These are phyloP conservation scores for Rhamnella rubrinervis DNA, from an alignment of 331 rosid species.

Conservation along the genomic window DNA sequence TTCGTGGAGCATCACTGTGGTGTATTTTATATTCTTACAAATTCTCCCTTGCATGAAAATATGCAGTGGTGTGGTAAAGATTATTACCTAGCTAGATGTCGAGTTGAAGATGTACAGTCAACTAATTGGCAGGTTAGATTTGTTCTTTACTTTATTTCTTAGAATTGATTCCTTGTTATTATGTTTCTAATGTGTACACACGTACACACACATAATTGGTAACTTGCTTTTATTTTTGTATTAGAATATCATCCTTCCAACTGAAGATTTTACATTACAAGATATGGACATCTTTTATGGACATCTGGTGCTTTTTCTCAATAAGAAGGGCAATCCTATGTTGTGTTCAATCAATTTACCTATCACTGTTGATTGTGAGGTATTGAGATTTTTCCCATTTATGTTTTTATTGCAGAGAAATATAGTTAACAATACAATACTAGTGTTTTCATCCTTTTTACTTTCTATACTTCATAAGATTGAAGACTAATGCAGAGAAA, in stretches of 20 bases:
- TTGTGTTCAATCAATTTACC: slow-evolving; percentile 76
- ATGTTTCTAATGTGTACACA: not conserved
- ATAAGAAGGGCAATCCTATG: slow-evolving; percentile 59
- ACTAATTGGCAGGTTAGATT: slow-evolving; percentile 64
- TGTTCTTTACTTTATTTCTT: slow-evolving; percentile 10
- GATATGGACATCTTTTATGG: slow-evolving; percentile 87
- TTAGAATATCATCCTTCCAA: slow-evolving; percentile 73
- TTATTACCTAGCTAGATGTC: slow-evolving; percentile 69
- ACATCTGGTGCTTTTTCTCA: slow-evolving; percentile 79
- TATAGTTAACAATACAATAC: not conserved
- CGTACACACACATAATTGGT: slow-evolving; percentile 11
- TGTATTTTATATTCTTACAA: slow-evolving; percentile 77
- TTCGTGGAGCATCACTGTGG: slow-evolving; percentile 93
- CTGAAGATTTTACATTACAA: slow-evolving; percentile 53
- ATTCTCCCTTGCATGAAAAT: slow-evolving; percentile 58
- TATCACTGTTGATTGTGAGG: slow-evolving; percentile 51
- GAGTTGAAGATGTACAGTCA: slow-evolving; percentile 55
- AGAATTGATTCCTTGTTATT: not conserved
- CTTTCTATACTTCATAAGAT: too few relatives aligned
- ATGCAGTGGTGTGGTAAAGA: slow-evolving; percentile 54
- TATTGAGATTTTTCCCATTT: slow-evolving; percentile 28
- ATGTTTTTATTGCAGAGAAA: not conserved
- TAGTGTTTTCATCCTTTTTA: not conserved
- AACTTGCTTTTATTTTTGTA: slow-evolving; percentile 18
- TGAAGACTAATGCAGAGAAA: too few relatives aligned